Base-by-base conservation (phyloP, 2,329 filamentous ascomycete species). In the Cytospora mali region DNA sequence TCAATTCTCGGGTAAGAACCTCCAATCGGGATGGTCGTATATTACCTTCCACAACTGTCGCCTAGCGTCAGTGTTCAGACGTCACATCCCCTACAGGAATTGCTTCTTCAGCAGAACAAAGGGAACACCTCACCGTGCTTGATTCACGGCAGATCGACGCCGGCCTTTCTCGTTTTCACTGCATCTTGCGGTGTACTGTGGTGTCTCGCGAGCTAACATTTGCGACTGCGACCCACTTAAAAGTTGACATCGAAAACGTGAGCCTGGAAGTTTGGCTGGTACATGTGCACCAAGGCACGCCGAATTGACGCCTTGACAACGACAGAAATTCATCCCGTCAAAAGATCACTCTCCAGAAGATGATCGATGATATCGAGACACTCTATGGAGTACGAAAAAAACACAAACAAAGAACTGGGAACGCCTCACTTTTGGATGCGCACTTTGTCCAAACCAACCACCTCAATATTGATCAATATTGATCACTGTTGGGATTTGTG, bases 401-500 rank as follows among this genome's bases (percentile, higher is more conserved):
- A 53, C 55, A 55, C 50, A 58, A 42, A 62, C 46, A n/a, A 23
- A 48, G 21, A 28, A n/a, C 33, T 27, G 16, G 16, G 33, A 23
- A 49, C 25, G 27, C 23, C 6, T 25, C 21, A 29, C 27, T 48
- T 27, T 53, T 35, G 23, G 14, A 59, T 33, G 57, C 57, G 49
- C 28, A 25, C 29, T 29, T 27, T 10, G 49, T 11, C 21, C 14
- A n/a, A 52, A 18, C 55, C 58, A 54, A 58, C 21, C 9, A 42
- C 55, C 27, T 29, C 55, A 48, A 39, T 14, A 5, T n/a, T 39
- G 35, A 39, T 62, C n/a, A n/a, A n/a, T n/a, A n/a, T n/a, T n/a
- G n/a, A 62, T 62, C 29, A 57, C 35, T 39, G 33, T 35, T 54
- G 51, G 35, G 35, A 46, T 46, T 21, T 46, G n/a, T 21, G 39